Evolutionary conservation across 768 basidiomycete genomes (phyloP), one percentile per base, ranked within the genome.

Genomic region (Boletus reticuloceps): DNA sequence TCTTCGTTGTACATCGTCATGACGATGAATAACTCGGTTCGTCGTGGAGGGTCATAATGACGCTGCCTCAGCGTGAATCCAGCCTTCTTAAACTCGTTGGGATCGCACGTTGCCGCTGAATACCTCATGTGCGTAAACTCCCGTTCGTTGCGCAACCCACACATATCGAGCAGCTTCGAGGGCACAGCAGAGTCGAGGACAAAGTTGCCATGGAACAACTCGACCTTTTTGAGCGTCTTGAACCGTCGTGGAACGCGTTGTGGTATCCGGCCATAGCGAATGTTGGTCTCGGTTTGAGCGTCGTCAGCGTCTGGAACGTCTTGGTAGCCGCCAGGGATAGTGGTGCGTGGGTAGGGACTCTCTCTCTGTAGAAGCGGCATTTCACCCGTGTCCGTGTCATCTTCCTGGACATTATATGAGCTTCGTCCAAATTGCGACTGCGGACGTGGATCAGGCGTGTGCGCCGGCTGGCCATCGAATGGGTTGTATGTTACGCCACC

Each of bases 1-100:
- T 91, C 85, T 64, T 94, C 94, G 65, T 97, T 96, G 70, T 96
- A 97, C 94, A 98, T 97, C 14, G 95, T 98, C 83, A 98, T 89
- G 41, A 97, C 95, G 62, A 98, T 95, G 74, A 97, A 96, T 16
- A 98, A 76, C 71, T 98, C 96, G 34, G 95, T 97, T 34, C 89
- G 79, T 19, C 95, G 79, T 0, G 91, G 89, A 0, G 94, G 94
- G 63, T 95, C 91, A 70, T 96, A 95, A 63, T 91, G 83, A n/a
- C 84, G 80, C 69, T 96, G 95, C 3, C 96, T 84, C 8, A 98
- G 78, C 0, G 92, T 91, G 73, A 96, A 98, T 1, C 89, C 85
- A 12, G 82, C 72, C 27, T 84, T 76, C 64, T 86, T 80, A 71
- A 98, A 98, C 66, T 92, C 86, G 71, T 98, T 94, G 8, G 96